Conservation (phyloP, 75 land plant genomes). For the Pinus albicaulis region DNA sequence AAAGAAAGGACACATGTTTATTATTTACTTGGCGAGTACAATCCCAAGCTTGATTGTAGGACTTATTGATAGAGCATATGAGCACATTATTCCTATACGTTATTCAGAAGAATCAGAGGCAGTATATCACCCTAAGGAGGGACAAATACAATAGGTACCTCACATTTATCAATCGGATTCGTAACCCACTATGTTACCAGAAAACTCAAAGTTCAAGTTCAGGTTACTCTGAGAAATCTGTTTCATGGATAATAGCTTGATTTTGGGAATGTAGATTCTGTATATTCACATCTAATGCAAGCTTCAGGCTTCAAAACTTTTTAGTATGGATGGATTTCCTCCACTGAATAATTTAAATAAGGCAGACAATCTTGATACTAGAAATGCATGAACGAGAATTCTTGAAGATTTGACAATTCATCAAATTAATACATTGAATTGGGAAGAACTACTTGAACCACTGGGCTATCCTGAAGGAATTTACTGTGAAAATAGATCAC, state of each 20-base stretch:
- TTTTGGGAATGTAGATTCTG: slow-evolving; percentile 4
- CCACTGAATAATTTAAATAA: not conserved
- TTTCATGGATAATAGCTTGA: slow-evolving; percentile 18
- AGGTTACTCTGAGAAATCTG: slow-evolving; percentile 11
- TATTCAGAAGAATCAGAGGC: not conserved
- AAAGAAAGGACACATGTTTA: too few species aligned
- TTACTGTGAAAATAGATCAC: not conserved
- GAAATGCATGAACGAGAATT: not conserved
- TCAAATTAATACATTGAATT: slow-evolving; percentile 55
- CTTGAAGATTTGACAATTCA: slow-evolving; percentile 39
- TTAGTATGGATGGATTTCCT: not conserved
- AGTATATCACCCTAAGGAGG: slow-evolving; percentile 1
- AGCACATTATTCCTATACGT: too few species aligned
- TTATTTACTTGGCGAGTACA: too few species aligned
- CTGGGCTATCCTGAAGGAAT: slow-evolving; percentile 8
- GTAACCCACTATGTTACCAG: slow-evolving; percentile 11
- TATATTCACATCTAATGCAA: not conserved
- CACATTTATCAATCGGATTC: slow-evolving; percentile 6
- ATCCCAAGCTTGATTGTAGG: too few species aligned
- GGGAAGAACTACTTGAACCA: slow-evolving; percentile 51
- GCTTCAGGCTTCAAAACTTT: not conserved
- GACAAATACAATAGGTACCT: not conserved
- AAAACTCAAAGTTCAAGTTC: slow-evolving; percentile 18
- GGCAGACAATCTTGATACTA: not conserved
- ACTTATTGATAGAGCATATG: too few species aligned